phyloP scores from a whole-genome alignment of 129 eudicot species.

The Flaveria sonorensis region DNA sequence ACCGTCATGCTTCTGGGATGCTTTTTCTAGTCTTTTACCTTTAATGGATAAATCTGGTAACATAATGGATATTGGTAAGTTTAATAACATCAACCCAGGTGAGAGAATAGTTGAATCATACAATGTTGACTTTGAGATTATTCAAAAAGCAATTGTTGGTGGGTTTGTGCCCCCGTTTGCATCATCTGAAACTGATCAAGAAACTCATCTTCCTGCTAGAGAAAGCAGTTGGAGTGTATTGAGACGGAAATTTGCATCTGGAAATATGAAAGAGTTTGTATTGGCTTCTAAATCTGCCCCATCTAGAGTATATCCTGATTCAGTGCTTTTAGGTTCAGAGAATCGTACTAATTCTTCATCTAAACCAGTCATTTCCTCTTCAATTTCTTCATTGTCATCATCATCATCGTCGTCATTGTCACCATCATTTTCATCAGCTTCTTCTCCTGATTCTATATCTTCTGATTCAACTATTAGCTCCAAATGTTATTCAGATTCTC shows the following conservation, averaged over 20 bases:
- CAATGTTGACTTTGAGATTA: slow-evolving; percentile 66
- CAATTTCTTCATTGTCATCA: slow-evolving; percentile 29
- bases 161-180: slow-evolving; percentile 82
- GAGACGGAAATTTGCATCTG: slow-evolving; percentile 66
- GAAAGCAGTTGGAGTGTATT: slow-evolving; percentile 80
- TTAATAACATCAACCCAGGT: slow-evolving; percentile 37
- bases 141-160: slow-evolving; percentile 66
- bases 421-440: slow-evolving; percentile 43
- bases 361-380: slow-evolving; percentile 31
- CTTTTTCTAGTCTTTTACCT: slow-evolving; percentile 50
- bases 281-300: slow-evolving; percentile 50
- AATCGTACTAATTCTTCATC: slow-evolving; percentile 15
- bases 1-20: slow-evolving; percentile 67
- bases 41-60: slow-evolving; percentile 47
- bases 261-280: slow-evolving; percentile 75
- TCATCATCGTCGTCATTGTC: slow-evolving; percentile 45
- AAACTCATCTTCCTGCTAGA: slow-evolving; percentile 78
- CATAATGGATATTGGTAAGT: slow-evolving; percentile 32
- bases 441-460: slow-evolving; percentile 66
- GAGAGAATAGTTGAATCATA: slow-evolving; percentile 57
- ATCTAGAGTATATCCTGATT: slow-evolving; percentile 59
- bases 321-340: slow-evolving; percentile 26
- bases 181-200: slow-evolving; percentile 66
- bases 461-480: slow-evolving; percentile 68
- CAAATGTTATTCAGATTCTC: slow-evolving; percentile 61